Conservation (phyloP, 768 basidiomycete genomes). For the Tubosaeta sp. region DNA sequence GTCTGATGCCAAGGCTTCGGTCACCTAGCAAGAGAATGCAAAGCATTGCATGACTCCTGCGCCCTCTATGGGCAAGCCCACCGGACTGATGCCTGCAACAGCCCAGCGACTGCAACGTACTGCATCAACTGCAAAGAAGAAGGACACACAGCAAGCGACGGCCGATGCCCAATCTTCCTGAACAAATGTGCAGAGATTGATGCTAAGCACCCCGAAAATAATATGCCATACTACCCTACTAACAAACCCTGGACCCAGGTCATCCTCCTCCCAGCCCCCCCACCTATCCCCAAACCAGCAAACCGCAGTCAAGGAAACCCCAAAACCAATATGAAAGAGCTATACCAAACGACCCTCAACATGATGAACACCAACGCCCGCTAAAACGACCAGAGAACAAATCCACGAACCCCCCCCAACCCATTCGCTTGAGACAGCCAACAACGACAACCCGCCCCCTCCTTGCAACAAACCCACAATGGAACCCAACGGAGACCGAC, state of each 20-base stretch:
- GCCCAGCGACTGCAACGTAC: not conserved
- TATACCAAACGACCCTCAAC: no score
- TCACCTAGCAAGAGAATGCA: not conserved
- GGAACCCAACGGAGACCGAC: no score
- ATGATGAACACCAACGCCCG: no score
- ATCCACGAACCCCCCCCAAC: no score
- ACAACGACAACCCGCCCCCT: no score
- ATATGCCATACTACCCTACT: slow-evolving; percentile 6
- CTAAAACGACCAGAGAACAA: no score
- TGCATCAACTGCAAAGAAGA: not conserved
- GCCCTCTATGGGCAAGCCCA: not conserved
- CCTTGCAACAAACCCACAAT: no score
- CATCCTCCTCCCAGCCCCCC: not conserved
- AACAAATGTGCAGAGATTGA: not conserved
- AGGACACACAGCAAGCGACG: not conserved
- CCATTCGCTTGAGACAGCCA: no score
- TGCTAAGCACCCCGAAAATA: slow-evolving; percentile 1
- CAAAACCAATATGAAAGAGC: no score
- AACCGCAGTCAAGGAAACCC: no score
- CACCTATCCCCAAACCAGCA: not conserved
- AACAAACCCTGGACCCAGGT: slow-evolving; percentile 1
- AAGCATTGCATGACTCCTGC: not conserved
- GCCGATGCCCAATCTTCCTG: not conserved
- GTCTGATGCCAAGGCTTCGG: not conserved
- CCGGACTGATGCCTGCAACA: not conserved